Base-by-base conservation (phyloP, 805 yeast genomes). In the Saccharomycopsis selenospora region DNA sequence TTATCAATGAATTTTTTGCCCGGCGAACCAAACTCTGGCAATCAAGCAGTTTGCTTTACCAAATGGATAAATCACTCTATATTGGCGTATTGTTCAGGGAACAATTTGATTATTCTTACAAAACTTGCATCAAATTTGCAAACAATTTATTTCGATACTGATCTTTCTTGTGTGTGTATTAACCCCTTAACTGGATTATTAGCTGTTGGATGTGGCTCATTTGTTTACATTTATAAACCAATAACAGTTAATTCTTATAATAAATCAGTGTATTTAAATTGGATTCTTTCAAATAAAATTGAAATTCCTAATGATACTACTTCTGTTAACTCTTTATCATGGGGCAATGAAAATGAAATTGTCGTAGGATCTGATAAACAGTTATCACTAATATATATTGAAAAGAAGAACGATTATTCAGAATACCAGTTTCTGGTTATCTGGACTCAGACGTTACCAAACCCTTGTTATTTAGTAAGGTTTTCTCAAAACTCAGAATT, bases 51-150 rank as follows among this genome's bases (percentile, higher is more conserved):
- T n/a, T 45, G 45, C 17, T 42, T 47, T 26, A 38, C 45, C 23
- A 47, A 45, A 40, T 53, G 56, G 56, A 25, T n/a, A 6, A 45
- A 43, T 30, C 48, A 45, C 33, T 51, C 52, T 23, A 40, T 53
- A 4, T 29, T 50, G 17, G 80, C 79, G 1, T 91, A 91, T 61
- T 85, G 89, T 50, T 86, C 96, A 1, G 97, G 96, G 0, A 88
- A 88, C 65, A 88, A 87, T 61, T 69, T 91, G 55, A 84, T 91
- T 28, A 73, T 85, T 3, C 61, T 81, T 2, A 70, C 82, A 5
- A 72, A 75, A 51, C 68, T 72, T 42, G 67, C 72, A 50, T 63
- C 66, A 22, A 66, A 82, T 52, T 65, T 89, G 14, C 98, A 91
- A 63, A 88, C 96, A 0, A 66, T 88, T 1, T 85, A 85, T 56